Evolutionary conservation across 2,329 filamentous ascomycete species (phyloP).

Genomic region (Diaporthe vexans): DNA sequence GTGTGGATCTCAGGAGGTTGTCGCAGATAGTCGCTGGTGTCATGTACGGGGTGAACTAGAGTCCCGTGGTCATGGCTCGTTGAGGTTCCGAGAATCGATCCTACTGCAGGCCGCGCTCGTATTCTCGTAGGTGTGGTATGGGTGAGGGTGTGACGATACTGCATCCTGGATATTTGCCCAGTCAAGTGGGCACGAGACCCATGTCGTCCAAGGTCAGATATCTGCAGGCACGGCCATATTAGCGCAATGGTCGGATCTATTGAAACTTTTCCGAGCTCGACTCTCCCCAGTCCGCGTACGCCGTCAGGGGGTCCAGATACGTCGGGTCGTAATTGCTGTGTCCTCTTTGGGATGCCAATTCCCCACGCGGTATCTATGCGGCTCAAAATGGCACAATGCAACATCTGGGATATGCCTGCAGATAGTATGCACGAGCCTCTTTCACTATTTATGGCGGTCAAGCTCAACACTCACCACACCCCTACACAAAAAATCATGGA

Average conservation of each 20-base stretch:
- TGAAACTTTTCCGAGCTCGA: constrained; percentile 13
- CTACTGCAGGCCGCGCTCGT: constrained; percentile 2
- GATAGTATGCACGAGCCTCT: constrained; percentile 7
- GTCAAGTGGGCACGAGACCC: constrained; percentile 14
- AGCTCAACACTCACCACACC: neutral
- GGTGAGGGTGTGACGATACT: constrained; percentile 11
- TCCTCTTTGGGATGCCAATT: constrained; percentile 17
- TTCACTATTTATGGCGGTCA: neutral
- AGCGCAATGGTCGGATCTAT: neutral
- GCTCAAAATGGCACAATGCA: constrained; percentile 26
- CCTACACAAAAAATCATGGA: neutral
- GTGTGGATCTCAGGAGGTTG: constrained; percentile 24
- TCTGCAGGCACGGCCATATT: constrained; percentile 19
- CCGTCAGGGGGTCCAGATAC: constrained; percentile 23
- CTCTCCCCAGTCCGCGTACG: constrained; percentile 11
- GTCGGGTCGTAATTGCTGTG: constrained; percentile 2
- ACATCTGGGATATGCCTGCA: constrained; percentile 24
- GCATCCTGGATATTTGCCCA: constrained; percentile 14
- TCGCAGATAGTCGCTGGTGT: constrained; percentile 17
- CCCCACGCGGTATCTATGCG: constrained; percentile 28
- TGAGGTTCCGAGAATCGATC: neutral
- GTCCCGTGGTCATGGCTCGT: neutral
- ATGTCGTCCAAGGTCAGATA: neutral
- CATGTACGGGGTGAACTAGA: neutral
- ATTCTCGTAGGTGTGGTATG: constrained; percentile 8